These are phyloP conservation scores for Urtica urens DNA, from an alignment of 306 rosid genomes.

Conservation along the genomic window DNA sequence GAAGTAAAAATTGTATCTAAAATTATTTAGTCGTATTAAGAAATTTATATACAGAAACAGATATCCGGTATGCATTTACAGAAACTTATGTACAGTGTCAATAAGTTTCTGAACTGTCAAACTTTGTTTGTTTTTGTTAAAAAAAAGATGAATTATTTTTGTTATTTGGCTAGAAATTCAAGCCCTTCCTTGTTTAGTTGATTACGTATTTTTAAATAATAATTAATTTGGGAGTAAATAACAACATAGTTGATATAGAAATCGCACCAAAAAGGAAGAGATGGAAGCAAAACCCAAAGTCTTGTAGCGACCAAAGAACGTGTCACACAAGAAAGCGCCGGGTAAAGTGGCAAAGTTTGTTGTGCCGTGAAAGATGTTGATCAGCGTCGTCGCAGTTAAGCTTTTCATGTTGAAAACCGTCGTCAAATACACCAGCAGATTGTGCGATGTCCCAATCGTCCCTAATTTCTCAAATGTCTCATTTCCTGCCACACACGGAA, in stretches of 20 bases:
- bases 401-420: constrained; percentile 72
- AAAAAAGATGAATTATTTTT: too few relatives aligned
- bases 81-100: too few relatives aligned
- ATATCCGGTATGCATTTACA: too few relatives aligned
- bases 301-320: constrained; percentile 73
- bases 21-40: too few relatives aligned
- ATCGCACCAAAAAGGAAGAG: constrained; percentile 66
- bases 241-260: not conserved
- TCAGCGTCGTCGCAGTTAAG: constrained; percentile 52
- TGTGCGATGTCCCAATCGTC: constrained; percentile 60
- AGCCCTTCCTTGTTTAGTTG: too few relatives aligned
- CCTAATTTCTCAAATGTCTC: constrained; percentile 93
- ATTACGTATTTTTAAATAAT: too few relatives aligned
- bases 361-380: constrained; percentile 65
- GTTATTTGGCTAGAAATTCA: too few relatives aligned
- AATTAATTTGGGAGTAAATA: too few relatives aligned
- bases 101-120: too few relatives aligned
- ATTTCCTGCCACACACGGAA: constrained; percentile 37
- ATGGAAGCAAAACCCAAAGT: constrained; percentile 57
- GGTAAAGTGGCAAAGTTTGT: constrained; percentile 62
- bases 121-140: too few relatives aligned
- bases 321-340: constrained; percentile 72
- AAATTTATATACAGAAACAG: too few relatives aligned
- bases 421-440: constrained; percentile 68
- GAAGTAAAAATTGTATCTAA: too few relatives aligned